Evolutionary conservation across 129 eudicot genomes (phyloP), one percentile per base, ranked within the genome.

Genomic region (Logfia minima): DNA sequence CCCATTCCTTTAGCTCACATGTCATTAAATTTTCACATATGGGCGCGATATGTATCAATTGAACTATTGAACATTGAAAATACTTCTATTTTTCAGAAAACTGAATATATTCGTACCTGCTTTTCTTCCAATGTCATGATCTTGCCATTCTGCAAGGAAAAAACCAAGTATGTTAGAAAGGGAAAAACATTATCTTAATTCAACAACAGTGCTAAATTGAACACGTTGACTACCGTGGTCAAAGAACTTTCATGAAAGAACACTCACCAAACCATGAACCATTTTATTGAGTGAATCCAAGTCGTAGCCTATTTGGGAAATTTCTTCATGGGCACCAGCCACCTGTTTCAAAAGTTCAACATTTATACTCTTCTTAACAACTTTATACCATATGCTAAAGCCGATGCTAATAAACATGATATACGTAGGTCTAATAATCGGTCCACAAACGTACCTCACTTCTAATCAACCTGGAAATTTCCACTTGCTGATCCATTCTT

Each of bases 211-310:
- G 32, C 69, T 14, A 37, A 53, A n/a, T 77, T 19, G 39, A 35
- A 71, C 64, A 48, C 2, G 29, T 3, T 22, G 23, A 29, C 52
- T 52, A n/a, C 45, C 41, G 41, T 53, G 31, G 14, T 70, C 43
- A 17, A n/a, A 41, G 1, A 51, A 72, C 29, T 19, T 48, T n/a
- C 26, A 73, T 8, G 19, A 66, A 63, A 37, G 32, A 70, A 75
- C 66, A 80, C 98, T 84, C 79, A 93, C 98, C 98, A 93, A 78
- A 83, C 90, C 92, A 72, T 84, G 77, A 80, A 90, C 93, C 88
- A 89, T 84, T 39, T 80, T 77, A 32, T 81, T 87, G 69, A 93
- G 78, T 21, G 77, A 69, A 51, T 87, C 87, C 85, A 93, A 84
- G 79, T 89, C 93, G 14, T 59, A 79, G 62, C 89, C 88, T 76